Evolutionary conservation across 2,329 filamentous ascomycete genomes (phyloP).

Genomic region (Cryphonectria naterciae): DNA sequence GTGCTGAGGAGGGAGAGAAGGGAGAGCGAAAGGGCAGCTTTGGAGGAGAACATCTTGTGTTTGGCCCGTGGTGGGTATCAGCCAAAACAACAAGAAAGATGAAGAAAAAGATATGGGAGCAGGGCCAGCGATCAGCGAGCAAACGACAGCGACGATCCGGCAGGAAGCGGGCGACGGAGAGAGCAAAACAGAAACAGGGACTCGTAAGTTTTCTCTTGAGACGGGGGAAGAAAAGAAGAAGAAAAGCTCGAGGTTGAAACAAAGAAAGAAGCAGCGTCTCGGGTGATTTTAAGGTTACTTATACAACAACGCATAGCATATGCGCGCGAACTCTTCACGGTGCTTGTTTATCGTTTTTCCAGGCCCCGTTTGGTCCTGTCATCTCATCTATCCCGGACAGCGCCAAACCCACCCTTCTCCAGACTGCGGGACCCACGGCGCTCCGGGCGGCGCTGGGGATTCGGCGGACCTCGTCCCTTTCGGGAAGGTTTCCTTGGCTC

Average conservation of each 20-base stretch:
- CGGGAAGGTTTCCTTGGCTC: conserved; percentile 16
- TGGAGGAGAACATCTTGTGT: conserved; percentile 27
- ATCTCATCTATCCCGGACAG: conserved; percentile 16
- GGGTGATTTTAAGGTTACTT: neutral
- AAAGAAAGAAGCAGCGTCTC: neutral
- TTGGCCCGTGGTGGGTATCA: neutral
- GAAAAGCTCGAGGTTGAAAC: neutral
- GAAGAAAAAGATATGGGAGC: no score
- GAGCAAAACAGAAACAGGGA: neutral
- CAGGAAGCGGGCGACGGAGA: neutral
- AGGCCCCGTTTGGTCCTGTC: conserved; percentile 10
- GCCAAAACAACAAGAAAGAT: neutral
- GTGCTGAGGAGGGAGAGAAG: conserved; percentile 34
- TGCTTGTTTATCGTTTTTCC: neutral
- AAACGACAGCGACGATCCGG: conserved; percentile 3
- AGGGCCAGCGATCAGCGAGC: neutral
- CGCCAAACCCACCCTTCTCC: neutral
- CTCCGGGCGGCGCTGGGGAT: conserved; percentile 3
- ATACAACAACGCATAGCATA: neutral
- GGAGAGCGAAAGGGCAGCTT: conserved; percentile 16
- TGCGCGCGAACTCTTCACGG: neutral
- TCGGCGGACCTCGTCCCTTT: neutral
- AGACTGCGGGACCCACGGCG: conserved; percentile 1
- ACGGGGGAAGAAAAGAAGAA: neutral
- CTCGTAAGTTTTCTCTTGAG: neutral